Evolutionary conservation across 73 alveolate species (phyloP).

Genomic region (Uronychia setigera): DNA sequence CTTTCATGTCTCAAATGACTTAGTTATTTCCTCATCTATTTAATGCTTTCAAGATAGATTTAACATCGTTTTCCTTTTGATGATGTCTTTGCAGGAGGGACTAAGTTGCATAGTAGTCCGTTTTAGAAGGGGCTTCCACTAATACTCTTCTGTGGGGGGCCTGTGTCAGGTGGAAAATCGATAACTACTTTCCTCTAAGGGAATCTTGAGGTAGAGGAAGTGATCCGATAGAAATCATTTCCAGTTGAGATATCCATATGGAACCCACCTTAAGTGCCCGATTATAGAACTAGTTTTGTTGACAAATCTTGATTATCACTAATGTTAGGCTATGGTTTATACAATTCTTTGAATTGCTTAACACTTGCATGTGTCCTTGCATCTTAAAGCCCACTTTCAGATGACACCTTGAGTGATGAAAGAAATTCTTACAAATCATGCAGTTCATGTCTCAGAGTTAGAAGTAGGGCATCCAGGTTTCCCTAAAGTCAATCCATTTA

Average conservation of each 20-base stretch:
- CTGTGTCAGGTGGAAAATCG: neutral
- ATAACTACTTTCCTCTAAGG: neutral
- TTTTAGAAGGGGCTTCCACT: neutral
- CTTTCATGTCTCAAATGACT: neutral
- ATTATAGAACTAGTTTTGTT: neutral
- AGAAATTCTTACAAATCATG: no score
- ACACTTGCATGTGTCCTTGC: neutral
- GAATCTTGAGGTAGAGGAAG: neutral
- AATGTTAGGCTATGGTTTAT: neutral
- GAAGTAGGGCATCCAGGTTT: no score
- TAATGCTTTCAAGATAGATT: neutral
- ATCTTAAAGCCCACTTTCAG: neutral
- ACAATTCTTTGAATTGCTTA: neutral
- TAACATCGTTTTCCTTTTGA: neutral
- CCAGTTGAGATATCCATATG: neutral
- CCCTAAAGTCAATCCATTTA: no score
- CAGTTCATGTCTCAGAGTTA: no score
- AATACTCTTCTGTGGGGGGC: neutral
- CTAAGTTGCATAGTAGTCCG: no score
- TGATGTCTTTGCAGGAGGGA: no score
- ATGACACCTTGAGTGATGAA: neutral
- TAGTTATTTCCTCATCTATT: neutral
- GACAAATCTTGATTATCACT: neutral
- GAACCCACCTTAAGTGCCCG: slow-evolving; percentile 1
- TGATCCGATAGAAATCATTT: neutral